A percentile compares a stretch with the other conserved stretches of the same genome.
phyloP scores from a whole-genome alignment of 345 rosid genomes.

The Salix purpurea region DNA sequence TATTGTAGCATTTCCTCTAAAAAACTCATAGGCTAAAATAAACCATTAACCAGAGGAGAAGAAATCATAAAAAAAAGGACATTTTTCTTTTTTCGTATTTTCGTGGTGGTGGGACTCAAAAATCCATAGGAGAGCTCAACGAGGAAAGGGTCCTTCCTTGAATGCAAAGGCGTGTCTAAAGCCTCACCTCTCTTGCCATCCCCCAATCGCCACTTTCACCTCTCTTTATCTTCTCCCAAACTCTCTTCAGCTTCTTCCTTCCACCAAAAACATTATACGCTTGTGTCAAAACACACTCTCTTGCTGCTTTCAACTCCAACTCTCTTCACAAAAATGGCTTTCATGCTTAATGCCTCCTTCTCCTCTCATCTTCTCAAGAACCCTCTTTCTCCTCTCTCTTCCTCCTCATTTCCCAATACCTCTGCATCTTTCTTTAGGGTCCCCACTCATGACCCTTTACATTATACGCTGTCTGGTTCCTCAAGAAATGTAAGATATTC shows the following conservation, averaged over 20 bases:
- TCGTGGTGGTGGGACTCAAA: no score
- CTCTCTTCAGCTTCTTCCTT: slow-evolving; percentile 3
- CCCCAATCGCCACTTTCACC: not conserved
- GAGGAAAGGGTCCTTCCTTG: slow-evolving; percentile 12
- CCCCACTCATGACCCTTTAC: slow-evolving; percentile 13
- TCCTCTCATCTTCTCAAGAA: slow-evolving; percentile 18
- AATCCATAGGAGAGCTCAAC: slow-evolving; percentile 13
- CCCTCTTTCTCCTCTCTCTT: slow-evolving; percentile 16
- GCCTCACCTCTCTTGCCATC: slow-evolving; percentile 45
- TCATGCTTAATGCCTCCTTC: slow-evolving; percentile 22
- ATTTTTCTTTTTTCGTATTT: not conserved
- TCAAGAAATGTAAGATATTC: slow-evolving; percentile 10
- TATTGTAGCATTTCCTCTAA: no score
- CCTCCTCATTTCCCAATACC: slow-evolving; percentile 17
- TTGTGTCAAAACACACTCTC: not conserved
- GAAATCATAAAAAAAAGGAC: not conserved
- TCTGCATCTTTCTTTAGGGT: slow-evolving; percentile 16
- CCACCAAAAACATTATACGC: not conserved
- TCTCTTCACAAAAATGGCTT: slow-evolving; percentile 36
- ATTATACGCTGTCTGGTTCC: slow-evolving; percentile 10
- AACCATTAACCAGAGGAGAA: no score
- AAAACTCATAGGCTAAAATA: no score
- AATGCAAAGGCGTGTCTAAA: slow-evolving; percentile 54
- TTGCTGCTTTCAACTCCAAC: not conserved
- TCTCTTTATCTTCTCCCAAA: not conserved